Conservation (phyloP, 2,329 filamentous ascomycete genomes). For the Beauveria varroae region DNA sequence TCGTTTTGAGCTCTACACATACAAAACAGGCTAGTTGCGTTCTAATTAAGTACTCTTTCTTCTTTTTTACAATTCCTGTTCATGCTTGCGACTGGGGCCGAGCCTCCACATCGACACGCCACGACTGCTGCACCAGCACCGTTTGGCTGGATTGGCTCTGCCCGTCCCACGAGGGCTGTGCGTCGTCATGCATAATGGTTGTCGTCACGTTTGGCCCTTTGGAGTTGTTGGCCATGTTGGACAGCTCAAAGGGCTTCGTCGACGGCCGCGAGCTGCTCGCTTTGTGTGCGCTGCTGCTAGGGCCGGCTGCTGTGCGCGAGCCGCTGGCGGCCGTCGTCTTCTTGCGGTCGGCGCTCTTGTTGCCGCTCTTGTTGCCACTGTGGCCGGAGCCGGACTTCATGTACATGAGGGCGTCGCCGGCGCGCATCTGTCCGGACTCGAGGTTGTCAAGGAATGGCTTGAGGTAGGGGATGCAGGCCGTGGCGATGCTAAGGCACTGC, state of each 20-base stretch:
- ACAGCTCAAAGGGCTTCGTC: not conserved
- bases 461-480: slow-evolving; percentile 4
- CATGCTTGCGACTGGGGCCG: not conserved
- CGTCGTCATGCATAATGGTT: not conserved
- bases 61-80: not conserved
- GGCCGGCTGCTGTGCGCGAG: not conserved
- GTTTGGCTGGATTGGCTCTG: slow-evolving; percentile 11
- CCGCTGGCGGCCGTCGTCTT: not conserved
- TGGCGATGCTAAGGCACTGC: slow-evolving; percentile 2
- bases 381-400: not conserved
- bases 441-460: slow-evolving; percentile 9
- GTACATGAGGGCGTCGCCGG: not conserved
- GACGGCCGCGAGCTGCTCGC: not conserved
- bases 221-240: not conserved
- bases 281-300: not conserved
- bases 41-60: not conserved
- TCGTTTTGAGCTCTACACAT: no score
- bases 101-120: slow-evolving; percentile 5
- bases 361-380: slow-evolving; percentile 1
- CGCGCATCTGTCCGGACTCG: slow-evolving; percentile 6
- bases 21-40: not conserved
- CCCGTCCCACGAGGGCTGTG: slow-evolving; percentile 1
- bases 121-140: slow-evolving; percentile 9
- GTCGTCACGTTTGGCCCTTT: slow-evolving; percentile 1
- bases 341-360: not conserved